Evolutionary conservation across 352 stramenopile species (phyloP).

Genomic region (Phytophthora pisi): DNA sequence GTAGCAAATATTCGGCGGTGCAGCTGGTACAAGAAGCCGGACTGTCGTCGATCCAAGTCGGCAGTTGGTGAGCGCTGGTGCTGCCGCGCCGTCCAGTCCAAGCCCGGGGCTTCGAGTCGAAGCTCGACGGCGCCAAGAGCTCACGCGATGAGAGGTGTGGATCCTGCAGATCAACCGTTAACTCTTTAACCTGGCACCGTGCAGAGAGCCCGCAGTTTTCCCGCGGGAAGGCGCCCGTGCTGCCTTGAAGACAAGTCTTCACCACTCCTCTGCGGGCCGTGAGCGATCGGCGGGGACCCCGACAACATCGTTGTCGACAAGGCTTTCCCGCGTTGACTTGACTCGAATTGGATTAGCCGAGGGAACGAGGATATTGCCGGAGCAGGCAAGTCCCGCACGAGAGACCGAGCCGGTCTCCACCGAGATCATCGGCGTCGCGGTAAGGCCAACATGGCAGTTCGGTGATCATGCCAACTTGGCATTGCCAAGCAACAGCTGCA

Average conservation of each 20-base stretch:
- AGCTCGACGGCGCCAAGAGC: neutral
- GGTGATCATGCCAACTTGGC: too few relatives aligned
- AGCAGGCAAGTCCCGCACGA: neutral
- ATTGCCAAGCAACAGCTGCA: too few relatives aligned
- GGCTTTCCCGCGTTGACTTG: slow-evolving; percentile 9
- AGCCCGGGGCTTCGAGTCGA: neutral
- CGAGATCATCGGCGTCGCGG: slow-evolving; percentile 7
- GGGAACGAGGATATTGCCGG: slow-evolving; percentile 21
- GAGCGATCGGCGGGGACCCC: too few relatives aligned
- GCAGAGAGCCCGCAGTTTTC: slow-evolving; percentile 7
- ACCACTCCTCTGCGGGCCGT: neutral
- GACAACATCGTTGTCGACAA: too few relatives aligned
- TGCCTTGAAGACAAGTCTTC: neutral
- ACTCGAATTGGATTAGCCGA: slow-evolving; percentile 13
- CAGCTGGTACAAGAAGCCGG: slow-evolving; percentile 1
- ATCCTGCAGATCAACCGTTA: neutral
- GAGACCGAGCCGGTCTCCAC: slow-evolving; percentile 11
- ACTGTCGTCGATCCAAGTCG: neutral
- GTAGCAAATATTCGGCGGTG: slow-evolving; percentile 5
- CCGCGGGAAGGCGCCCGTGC: neutral
- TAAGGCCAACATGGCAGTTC: too few relatives aligned
- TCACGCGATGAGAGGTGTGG: slow-evolving; percentile 19
- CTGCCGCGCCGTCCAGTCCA: too few relatives aligned
- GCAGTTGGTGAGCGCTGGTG: neutral
- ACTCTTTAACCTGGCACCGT: neutral